Evolutionary conservation across 495 filamentous ascomycete genomes (phyloP).

Genomic region (Penicillium lividum): DNA sequence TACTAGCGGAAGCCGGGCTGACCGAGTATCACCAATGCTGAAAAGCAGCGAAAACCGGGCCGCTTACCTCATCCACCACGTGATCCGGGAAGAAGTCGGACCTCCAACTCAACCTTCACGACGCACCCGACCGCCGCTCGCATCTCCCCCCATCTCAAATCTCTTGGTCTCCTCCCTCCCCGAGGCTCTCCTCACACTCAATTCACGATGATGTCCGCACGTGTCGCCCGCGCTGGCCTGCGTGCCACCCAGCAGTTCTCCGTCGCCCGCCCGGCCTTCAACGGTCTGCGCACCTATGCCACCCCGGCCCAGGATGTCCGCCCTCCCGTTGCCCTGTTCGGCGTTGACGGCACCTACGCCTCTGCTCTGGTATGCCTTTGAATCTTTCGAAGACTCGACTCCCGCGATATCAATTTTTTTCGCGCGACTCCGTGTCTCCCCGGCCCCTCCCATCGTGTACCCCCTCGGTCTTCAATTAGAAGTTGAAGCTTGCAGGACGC

Average conservation of each 20-base stretch:
- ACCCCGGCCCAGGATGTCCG: conserved; percentile 69
- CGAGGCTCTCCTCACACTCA: conserved; percentile 30
- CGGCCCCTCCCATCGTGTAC: conserved; percentile 17
- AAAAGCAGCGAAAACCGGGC: conserved; percentile 4
- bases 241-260: conserved; percentile 52
- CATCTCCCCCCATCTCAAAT: conserved; percentile 30
- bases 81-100: conserved; percentile 48
- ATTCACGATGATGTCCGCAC: conserved; percentile 47
- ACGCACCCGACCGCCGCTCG: conserved; percentile 32
- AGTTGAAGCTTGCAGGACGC: conserved; percentile 10
- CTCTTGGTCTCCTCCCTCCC: conserved; percentile 21
- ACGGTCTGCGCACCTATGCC: conserved; percentile 71
- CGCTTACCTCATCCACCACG: conserved; percentile 36
- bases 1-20: neutral
- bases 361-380: conserved; percentile 78
- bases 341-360: conserved; percentile 97
- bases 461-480: conserved; percentile 17
- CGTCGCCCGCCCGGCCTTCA: conserved; percentile 46
- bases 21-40: neutral
- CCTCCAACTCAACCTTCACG: conserved; percentile 37
- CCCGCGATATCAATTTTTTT: conserved; percentile 14
- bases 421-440: conserved; percentile 33
- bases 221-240: conserved; percentile 51
- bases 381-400: conserved; percentile 7
- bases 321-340: conserved; percentile 88